Evolutionary conservation across 2,329 filamentous ascomycete genomes (phyloP).

Genomic region (Aspergillus pseudoterreus): DNA sequence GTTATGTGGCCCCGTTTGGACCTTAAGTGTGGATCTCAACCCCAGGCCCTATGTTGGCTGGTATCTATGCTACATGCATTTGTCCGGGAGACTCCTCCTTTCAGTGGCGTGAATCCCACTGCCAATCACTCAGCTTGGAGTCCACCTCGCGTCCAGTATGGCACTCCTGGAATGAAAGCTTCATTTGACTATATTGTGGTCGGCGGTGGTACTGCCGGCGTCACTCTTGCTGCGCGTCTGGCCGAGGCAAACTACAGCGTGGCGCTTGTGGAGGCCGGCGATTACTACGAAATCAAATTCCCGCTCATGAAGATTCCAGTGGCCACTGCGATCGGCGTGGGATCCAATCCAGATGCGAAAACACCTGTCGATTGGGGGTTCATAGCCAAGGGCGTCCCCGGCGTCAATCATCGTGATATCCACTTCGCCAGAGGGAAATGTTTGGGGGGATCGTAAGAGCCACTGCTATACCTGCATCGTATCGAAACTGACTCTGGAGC

Average conservation of each 20-base stretch:
- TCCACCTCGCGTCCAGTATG: background rate
- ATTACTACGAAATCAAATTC: constrained; percentile 52
- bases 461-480: background rate
- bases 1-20: background rate
- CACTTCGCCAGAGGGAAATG: constrained; percentile 29
- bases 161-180: constrained; percentile 9
- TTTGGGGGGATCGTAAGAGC: constrained; percentile 26
- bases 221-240: constrained; percentile 48
- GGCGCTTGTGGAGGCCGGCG: constrained; percentile 38
- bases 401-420: constrained; percentile 39
- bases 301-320: constrained; percentile 49
- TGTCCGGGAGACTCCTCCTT: background rate
- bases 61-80: background rate
- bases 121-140: background rate
- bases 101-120: too few relatives aligned
- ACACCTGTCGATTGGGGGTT: constrained; percentile 51
- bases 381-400: constrained; percentile 46
- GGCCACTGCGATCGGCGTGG: constrained; percentile 18
- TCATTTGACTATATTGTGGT: constrained; percentile 31
- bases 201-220: constrained; percentile 37
- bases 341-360: constrained; percentile 14
- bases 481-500: background rate
- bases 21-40: background rate
- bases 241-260: constrained; percentile 45
- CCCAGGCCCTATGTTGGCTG: background rate